Conservation (phyloP, 768 basidiomycete genomes). For the Scleroderma citrinum region DNA sequence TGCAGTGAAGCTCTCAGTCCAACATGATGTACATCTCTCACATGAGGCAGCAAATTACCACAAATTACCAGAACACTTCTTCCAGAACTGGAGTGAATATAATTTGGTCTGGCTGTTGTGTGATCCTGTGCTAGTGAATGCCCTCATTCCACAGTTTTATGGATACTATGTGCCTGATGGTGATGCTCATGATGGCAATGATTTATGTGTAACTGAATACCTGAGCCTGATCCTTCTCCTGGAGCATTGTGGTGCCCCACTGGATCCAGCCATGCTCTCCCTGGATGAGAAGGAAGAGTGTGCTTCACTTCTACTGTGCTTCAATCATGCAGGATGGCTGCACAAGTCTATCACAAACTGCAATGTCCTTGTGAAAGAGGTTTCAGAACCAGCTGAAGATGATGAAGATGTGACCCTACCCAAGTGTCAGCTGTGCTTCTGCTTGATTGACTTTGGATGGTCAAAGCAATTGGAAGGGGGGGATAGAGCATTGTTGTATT, state of each 20-base stretch:
- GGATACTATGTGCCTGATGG: constrained; percentile 45
- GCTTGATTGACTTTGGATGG: constrained; percentile 49
- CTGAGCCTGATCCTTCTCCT: constrained; percentile 40
- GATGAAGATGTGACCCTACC: too few relatives aligned
- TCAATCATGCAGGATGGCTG: constrained; percentile 33
- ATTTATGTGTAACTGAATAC: too few relatives aligned
- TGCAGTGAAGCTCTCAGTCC: constrained; percentile 39
- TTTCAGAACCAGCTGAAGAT: constrained; percentile 16
- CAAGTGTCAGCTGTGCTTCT: constrained; percentile 24
- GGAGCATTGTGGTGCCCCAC: constrained; percentile 40
- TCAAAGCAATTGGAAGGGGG: constrained; percentile 8
- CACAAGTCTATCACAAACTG: constrained; percentile 39
- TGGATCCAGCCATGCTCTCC: constrained; percentile 24
- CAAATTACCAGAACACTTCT: constrained; percentile 22
- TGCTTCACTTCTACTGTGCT: constrained; percentile 32
- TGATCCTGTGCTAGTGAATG: constrained; percentile 40
- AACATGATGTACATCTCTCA: constrained; percentile 32
- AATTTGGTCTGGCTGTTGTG: constrained; percentile 23
- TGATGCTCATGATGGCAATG: neutral
- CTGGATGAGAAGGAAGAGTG: constrained; percentile 38
- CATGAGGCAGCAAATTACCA: constrained; percentile 26
- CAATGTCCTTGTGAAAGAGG: constrained; percentile 41
- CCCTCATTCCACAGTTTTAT: constrained; percentile 59
- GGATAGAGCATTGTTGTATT: too few relatives aligned
- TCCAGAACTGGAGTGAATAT: constrained; percentile 22